Percentiles rank a stretch among this genome's conserved stretches.
These are phyloP conservation scores for Pyrenochaeta sp. DNA, from an alignment of 2,329 filamentous ascomycete species.

Conservation along the genomic window DNA sequence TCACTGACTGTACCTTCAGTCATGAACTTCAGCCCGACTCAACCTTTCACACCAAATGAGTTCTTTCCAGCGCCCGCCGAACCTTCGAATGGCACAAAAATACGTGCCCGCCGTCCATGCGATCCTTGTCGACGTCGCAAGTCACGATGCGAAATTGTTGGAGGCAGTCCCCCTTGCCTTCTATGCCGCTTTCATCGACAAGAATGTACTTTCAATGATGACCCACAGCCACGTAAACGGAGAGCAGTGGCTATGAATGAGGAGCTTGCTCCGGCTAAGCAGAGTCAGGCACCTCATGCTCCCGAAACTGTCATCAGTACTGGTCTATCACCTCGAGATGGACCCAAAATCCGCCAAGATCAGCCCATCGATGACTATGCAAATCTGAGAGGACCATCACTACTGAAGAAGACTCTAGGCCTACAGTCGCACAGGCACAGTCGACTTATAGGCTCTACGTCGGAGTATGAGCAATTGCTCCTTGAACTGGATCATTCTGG, in stretches of 20 bases:
- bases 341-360: slow-evolving; percentile 31
- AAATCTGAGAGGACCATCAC: slow-evolving; percentile 43
- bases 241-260: slow-evolving; percentile 54
- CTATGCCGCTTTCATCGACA: slow-evolving; percentile 72
- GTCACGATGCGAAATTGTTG: slow-evolving; percentile 72
- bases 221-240: slow-evolving; percentile 74
- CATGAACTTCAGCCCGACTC: slow-evolving; percentile 27
- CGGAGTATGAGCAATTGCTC: slow-evolving; percentile 39
- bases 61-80: slow-evolving; percentile 13
- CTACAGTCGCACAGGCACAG: slow-evolving; percentile 44
- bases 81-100: slow-evolving; percentile 13
- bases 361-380: slow-evolving; percentile 43
- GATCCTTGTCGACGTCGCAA: slow-evolving; percentile 72
- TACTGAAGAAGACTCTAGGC: slow-evolving; percentile 47
- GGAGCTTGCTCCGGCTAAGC: slow-evolving; percentile 3
- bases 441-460: slow-evolving; percentile 38
- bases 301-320: not conserved
- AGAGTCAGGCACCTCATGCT: slow-evolving; percentile 3
- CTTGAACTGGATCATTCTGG: slow-evolving; percentile 25
- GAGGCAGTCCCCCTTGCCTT: slow-evolving; percentile 70
- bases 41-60: slow-evolving; percentile 22
- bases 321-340: slow-evolving; percentile 17
- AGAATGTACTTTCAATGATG: slow-evolving; percentile 73
- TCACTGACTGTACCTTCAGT: not conserved
- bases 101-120: slow-evolving; percentile 61